phyloP scores from a whole-genome alignment of 495 filamentous ascomycete genomes.

The Hypoxylon fragiforme region DNA sequence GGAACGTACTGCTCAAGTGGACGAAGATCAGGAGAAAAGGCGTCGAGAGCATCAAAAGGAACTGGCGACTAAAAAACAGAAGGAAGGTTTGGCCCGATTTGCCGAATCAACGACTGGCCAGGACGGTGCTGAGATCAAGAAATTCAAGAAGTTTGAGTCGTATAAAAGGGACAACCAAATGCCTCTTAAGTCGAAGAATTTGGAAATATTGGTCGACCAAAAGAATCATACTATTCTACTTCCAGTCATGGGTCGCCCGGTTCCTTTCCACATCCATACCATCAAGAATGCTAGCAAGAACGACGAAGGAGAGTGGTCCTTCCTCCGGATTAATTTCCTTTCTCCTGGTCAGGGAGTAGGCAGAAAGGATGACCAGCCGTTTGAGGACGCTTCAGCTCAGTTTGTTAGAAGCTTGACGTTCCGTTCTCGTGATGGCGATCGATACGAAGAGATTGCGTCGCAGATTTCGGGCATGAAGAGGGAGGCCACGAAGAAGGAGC shows the following conservation, averaged over 20 bases:
- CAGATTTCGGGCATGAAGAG: constrained; percentile 95
- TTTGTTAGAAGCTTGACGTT: constrained; percentile 96
- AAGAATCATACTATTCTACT: constrained; percentile 90
- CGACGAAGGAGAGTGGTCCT: constrained; percentile 91
- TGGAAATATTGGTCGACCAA: constrained; percentile 84
- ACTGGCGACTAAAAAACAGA: constrained; percentile 83
- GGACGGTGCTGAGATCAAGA: constrained; percentile 90
- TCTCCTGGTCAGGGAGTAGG: constrained; percentile 98
- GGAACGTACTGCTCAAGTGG: constrained; percentile 79
- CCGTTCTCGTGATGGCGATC: constrained; percentile 81
- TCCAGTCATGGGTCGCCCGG: constrained; percentile 95
- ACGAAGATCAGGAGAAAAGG: constrained; percentile 85
- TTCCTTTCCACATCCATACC: constrained; percentile 98
- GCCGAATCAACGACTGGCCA: constrained; percentile 76
- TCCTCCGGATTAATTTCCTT: constrained; percentile 94
- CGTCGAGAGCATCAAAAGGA: constrained; percentile 93
- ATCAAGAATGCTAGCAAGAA: constrained; percentile 98
- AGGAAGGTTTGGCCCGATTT: constrained; percentile 81
- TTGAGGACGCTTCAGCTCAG: constrained; percentile 93
- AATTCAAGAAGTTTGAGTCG: constrained; percentile 97
- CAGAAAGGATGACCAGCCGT: constrained; percentile 96
- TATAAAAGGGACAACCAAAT: constrained; percentile 99
- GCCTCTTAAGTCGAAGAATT: constrained; percentile 75
- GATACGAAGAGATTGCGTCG: constrained; percentile 84
- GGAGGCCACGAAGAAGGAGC: constrained; percentile 82